Base-by-base conservation (phyloP, 306 rosid genomes). In the Trichosanthes cucumerina region DNA sequence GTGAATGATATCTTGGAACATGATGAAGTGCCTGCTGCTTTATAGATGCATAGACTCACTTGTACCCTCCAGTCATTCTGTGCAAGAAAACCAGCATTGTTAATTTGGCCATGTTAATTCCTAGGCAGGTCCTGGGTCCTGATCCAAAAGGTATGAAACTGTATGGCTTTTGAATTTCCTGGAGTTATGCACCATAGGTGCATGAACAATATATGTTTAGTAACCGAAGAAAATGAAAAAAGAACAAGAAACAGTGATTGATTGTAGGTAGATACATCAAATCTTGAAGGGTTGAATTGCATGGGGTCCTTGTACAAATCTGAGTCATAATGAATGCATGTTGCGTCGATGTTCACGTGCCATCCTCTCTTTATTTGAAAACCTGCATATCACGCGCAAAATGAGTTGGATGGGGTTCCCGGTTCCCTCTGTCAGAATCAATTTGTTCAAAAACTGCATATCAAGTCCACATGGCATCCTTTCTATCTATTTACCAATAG, bases 81-180 rank as follows among this genome's bases (percentile, higher is more conserved):
- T 88, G 91, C 82, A 89, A 63, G 82, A 89, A 88, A 60, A 89
- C 83, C 85, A 88, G 34, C 91, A 88, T 88, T 81, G 94, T 89
- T 76, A 88, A 78, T 80, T 84, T 90, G 23, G 92, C 91, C 92
- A 91, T 86, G 62, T 89, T 91, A 26, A 83, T 88, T 65, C 96
- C 91, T n/a, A 89, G 80, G 84, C 97, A 88, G 47, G 93, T 88
- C 83, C 97, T 87, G 10, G 92, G 88, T 78, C 97, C 94, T 66
- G 91, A 80, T 59, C 94, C 97, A 74, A 88, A 91, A 75, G 94
- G 92, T 53, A 87, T 82, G 80, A 80, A 88, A 82, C 85, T 88
- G 84, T 84, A 88, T 24, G 97, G 92, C 90, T 87, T 91, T 79
- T 82, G 90, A 82, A 79, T 86, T 86, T 86, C 91, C 91, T 87